Evolutionary conservation across 345 rosid genomes (phyloP), one percentile per base, ranked within the genome.

Genomic region (Nephelium lappaceum): DNA sequence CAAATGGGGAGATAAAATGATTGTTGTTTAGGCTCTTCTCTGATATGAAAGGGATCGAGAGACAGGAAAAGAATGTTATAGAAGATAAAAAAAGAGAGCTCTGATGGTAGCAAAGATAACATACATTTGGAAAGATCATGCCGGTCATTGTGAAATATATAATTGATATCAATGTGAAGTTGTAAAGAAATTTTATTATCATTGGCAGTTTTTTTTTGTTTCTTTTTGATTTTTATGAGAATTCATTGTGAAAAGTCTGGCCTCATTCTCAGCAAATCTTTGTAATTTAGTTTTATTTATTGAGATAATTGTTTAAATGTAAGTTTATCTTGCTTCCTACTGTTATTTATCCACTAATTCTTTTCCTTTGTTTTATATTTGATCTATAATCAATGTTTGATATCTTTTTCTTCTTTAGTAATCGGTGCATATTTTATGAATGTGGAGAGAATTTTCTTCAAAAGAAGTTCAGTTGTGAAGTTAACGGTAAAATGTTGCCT

Each of bases 71-170:
- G 43, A 4, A 4, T 76, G 66, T 63, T 18, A 27, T 53, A 47
- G 79, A 60, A 42, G 43, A 65, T 51, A 23, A 67, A 15, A 53
- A 16, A 75, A 24, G 49, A 70, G 82, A 78, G 61, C 5, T 47
- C 25, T 62, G 18, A 12, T 61, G 47, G 41, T 71, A 55, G 55
- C 79, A 58, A 76, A 41, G 69, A 71, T 8, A 2, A 55, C 53
- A 67, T 74, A 36, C 64, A 77, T 77, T 74, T 25, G 66, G 67
- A 61, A 74, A 67, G 6, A 31, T 24, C 21, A 3, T 47, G 18
- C 16, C 61, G 47, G 16, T 71, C 71, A 25, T 5, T 36, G 49
- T 63, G 24, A 62, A 27, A 18, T 67, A 75, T 67, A 75, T 66
- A 47, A 83, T 67, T 38, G 73, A 47, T 60, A 66, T 19, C 60